Percentiles rank a stretch among this genome's conserved stretches.
These are phyloP conservation scores for Viola pubescens DNA, from an alignment of 441 rosid genomes.

Conservation along the genomic window DNA sequence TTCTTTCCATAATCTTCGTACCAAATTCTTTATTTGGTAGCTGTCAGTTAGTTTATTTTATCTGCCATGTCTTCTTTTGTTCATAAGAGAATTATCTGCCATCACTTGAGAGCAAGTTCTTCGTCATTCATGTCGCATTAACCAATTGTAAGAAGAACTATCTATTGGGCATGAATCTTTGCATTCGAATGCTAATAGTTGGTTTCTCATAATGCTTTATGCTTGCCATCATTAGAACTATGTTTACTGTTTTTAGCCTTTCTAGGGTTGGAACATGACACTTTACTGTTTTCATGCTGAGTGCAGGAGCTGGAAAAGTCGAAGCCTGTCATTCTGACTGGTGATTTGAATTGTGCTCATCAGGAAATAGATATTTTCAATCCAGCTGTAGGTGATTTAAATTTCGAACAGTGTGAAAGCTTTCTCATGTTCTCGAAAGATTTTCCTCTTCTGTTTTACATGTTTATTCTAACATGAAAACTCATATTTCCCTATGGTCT, in stretches of 20 bases:
- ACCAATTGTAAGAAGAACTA: too few species aligned
- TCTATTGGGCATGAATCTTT: too few species aligned
- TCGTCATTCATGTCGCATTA: too few species aligned
- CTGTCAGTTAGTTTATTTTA: too few species aligned
- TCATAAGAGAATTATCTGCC: too few species aligned
- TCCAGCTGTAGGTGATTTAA: constrained; percentile 57
- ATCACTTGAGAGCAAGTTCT: too few species aligned
- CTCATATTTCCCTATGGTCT: not conserved
- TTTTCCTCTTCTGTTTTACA: too few species aligned
- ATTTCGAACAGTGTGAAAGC: not conserved
- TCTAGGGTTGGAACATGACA: not conserved
- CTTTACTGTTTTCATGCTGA: constrained; percentile 15
- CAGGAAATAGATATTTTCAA: constrained; percentile 84
- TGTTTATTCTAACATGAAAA: too few species aligned
- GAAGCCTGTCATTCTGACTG: constrained; percentile 88
- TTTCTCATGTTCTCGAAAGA: not conserved
- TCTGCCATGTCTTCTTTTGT: too few species aligned
- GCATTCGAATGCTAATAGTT: too few species aligned
- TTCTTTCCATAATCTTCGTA: too few species aligned
- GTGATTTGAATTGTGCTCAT: constrained; percentile 94
- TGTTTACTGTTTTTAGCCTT: not conserved
- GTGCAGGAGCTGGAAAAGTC: constrained; percentile 80
- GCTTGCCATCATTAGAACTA: not conserved
- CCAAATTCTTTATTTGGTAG: too few species aligned
- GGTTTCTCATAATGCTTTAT: not conserved